These are phyloP conservation scores for Barnettozyma pratensis DNA, from an alignment of 805 yeast genomes.

Conservation along the genomic window DNA sequence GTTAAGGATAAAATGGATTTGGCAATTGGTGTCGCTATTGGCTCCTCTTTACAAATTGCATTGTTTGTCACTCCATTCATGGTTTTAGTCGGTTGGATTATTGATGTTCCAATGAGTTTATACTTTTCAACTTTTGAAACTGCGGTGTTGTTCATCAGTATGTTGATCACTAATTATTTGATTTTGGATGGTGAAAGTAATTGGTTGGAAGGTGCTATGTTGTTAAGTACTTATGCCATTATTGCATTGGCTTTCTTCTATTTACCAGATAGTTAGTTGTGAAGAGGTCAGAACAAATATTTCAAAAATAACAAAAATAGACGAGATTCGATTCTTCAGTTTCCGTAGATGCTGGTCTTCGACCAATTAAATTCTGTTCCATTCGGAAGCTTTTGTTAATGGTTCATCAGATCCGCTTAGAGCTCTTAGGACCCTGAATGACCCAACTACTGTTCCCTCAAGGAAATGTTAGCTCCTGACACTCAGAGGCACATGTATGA, in stretches of 20 bases:
- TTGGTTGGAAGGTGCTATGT: constrained; percentile 96
- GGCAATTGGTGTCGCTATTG: constrained; percentile 95
- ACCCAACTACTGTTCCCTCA: too few relatives aligned
- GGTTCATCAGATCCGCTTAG: too few relatives aligned
- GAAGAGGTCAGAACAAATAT: not conserved
- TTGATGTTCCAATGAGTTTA: constrained; percentile 88
- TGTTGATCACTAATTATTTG: constrained; percentile 80
- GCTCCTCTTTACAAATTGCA: constrained; percentile 93
- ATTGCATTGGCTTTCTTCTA: constrained; percentile 87
- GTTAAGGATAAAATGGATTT: constrained; percentile 95
- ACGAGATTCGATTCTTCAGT: too few relatives aligned
- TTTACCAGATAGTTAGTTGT: constrained; percentile 56
- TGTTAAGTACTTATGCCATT: constrained; percentile 78
- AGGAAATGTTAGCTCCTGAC: too few relatives aligned
- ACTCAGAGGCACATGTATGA: too few relatives aligned
- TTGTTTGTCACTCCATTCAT: constrained; percentile 92
- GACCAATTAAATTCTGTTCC: too few relatives aligned
- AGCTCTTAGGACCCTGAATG: too few relatives aligned
- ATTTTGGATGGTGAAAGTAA: constrained; percentile 92
- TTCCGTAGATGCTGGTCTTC: too few relatives aligned
- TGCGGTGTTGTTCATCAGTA: constrained; percentile 83
- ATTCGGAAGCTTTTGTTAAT: too few relatives aligned
- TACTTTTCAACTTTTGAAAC: constrained; percentile 93
- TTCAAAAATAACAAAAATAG: too few relatives aligned
- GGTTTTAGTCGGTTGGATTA: constrained; percentile 90